Conservation (phyloP, 768 basidiomycete genomes). For the Strobilomyces echinocephalus region DNA sequence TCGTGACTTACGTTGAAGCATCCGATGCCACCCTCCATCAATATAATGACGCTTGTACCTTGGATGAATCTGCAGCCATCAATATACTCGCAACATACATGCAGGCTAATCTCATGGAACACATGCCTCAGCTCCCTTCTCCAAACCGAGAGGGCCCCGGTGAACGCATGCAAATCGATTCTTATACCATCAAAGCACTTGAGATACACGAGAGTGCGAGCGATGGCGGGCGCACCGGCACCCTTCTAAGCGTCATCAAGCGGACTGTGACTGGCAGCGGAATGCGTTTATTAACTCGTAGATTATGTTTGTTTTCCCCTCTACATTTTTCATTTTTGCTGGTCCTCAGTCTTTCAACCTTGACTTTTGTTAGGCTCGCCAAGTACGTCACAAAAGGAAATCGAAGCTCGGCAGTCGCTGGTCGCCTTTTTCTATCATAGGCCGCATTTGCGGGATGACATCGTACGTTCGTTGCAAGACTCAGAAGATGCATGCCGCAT, state of each 20-base stretch:
- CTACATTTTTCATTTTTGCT: background rate
- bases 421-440: constrained; percentile 65
- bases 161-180: constrained; percentile 82
- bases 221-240: constrained; percentile 71
- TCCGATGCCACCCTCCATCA: constrained; percentile 1
- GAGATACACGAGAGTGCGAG: constrained; percentile 74
- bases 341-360: constrained; percentile 13
- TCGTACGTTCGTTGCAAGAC: constrained; percentile 49
- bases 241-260: constrained; percentile 68
- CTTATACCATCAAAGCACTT: constrained; percentile 83
- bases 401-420: constrained; percentile 68
- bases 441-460: constrained; percentile 61
- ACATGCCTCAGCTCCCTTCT: constrained; percentile 60
- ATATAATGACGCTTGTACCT: constrained; percentile 14
- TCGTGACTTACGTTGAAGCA: constrained; percentile 45
- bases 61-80: constrained; percentile 53
- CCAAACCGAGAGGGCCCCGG: constrained; percentile 53
- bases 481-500: constrained; percentile 71
- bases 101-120: constrained; percentile 64
- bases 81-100: constrained; percentile 61
- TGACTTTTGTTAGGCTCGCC: constrained; percentile 60
- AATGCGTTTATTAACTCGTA: constrained; percentile 65
- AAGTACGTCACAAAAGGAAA: constrained; percentile 69
- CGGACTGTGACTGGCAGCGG: constrained; percentile 77
- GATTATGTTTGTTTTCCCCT: constrained; percentile 57